phyloP scores from a whole-genome alignment of 2,329 filamentous ascomycete genomes.

The Arthrobotrys entomopaga region DNA sequence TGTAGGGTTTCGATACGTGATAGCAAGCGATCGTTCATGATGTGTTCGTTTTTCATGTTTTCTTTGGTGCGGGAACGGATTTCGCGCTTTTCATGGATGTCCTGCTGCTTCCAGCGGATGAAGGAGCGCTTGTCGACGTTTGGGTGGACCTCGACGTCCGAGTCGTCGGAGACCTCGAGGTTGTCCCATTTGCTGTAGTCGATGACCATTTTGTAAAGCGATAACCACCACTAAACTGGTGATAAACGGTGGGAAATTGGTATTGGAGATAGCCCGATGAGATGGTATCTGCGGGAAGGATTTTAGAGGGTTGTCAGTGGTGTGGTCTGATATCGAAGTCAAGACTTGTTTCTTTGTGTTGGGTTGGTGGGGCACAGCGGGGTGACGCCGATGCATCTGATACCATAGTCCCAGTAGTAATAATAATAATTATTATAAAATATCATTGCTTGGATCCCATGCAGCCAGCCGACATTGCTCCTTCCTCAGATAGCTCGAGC shows the following conservation, averaged over 20 bases:
- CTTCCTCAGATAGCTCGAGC: neutral
- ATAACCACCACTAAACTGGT: neutral
- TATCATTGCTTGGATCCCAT: too few species aligned
- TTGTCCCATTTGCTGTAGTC: slow-evolving; percentile 59
- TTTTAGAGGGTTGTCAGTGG: neutral
- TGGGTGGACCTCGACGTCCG: slow-evolving; percentile 96
- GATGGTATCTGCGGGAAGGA: neutral
- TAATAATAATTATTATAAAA: neutral
- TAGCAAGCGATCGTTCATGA: slow-evolving; percentile 91
- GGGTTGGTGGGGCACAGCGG: slow-evolving; percentile 44
- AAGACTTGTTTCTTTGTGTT: slow-evolving; percentile 7
- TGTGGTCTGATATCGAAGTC: slow-evolving; percentile 28
- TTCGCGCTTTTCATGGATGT: slow-evolving; percentile 91
- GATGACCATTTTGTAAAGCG: slow-evolving; percentile 63
- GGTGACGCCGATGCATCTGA: neutral
- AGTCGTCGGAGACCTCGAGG: slow-evolving; percentile 97
- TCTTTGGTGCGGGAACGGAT: slow-evolving; percentile 89
- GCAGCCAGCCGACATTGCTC: neutral
- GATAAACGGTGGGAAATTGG: neutral
- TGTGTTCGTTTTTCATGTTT: slow-evolving; percentile 88
- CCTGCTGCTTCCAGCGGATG: slow-evolving; percentile 95
- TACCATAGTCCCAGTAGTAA: too few species aligned
- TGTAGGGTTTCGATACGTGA: slow-evolving; percentile 83
- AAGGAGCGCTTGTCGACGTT: slow-evolving; percentile 99
- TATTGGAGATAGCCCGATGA: slow-evolving; percentile 3